Percentiles rank a stretch among this genome's conserved stretches.
Conservation (phyloP, 2,329 filamentous ascomycete genomes). For the Colletotrichum sp. region DNA sequence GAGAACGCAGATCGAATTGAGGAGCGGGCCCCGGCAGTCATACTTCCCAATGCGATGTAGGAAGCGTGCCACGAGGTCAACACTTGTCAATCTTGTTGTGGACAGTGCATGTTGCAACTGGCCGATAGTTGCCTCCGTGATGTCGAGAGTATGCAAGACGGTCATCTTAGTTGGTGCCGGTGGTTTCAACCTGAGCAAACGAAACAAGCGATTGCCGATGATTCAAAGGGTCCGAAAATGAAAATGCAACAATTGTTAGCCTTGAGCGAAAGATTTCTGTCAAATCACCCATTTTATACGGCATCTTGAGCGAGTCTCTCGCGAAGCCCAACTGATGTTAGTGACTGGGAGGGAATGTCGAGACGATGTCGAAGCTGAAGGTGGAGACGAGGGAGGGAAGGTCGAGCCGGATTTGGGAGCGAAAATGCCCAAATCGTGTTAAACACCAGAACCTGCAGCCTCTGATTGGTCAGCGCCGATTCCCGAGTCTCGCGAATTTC, state of each 20-base stretch:
- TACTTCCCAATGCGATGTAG: slow-evolving; percentile 29
- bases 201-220: not conserved
- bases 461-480: not conserved
- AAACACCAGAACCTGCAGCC: not conserved
- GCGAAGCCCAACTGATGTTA: not conserved
- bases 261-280: not conserved
- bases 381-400: not conserved
- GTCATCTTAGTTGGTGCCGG: not conserved
- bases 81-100: slow-evolving; percentile 22
- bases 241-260: accelerated
- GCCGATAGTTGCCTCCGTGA: slow-evolving; percentile 30
- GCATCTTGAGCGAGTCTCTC: not conserved
- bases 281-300: not conserved
- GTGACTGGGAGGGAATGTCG: not conserved
- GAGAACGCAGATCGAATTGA: slow-evolving; percentile 33
- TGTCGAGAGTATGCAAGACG: not conserved
- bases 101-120: slow-evolving; percentile 27
- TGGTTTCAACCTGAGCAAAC: too few species aligned
- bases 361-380: not conserved
- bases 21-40: slow-evolving; percentile 26
- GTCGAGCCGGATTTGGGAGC: not conserved
- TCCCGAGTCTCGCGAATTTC: not conserved
- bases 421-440: not conserved
- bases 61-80: slow-evolving; percentile 31
- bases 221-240: not conserved